Percentiles rank a stretch among this genome's conserved stretches.
Conservation (phyloP, 306 rosid genomes). For the Hippophae gyantsensis region DNA sequence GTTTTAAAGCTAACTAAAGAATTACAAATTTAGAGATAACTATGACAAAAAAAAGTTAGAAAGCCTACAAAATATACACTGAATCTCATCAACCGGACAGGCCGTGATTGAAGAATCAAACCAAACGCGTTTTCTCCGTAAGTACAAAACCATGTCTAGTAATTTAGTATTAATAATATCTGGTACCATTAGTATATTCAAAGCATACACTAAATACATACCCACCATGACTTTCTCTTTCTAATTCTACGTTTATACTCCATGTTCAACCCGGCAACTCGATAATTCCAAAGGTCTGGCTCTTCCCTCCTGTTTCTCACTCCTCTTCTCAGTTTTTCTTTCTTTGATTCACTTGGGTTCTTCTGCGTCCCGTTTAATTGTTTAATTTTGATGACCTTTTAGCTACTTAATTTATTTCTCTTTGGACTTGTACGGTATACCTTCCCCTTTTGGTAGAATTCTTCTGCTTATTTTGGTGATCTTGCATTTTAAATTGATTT, state of each 20-base stretch:
- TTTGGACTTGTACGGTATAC: background rate
- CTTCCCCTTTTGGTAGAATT: conserved; percentile 4
- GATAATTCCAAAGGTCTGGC: conserved; percentile 25
- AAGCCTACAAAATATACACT: background rate
- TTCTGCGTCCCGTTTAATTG: conserved; percentile 14
- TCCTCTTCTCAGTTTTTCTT: background rate
- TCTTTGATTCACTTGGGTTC: conserved; percentile 18
- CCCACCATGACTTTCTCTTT: conserved; percentile 6
- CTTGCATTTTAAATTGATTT: conserved; percentile 2
- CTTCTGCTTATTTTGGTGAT: background rate
- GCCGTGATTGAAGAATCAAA: conserved; percentile 18
- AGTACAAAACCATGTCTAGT: background rate
- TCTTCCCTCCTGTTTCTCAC: background rate
- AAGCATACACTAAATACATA: background rate
- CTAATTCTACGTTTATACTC: background rate
- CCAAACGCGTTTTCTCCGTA: conserved; percentile 26
- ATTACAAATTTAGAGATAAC: too few relatives aligned
- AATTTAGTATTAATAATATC: too few relatives aligned
- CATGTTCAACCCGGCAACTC: conserved; percentile 15
- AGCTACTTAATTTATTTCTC: background rate
- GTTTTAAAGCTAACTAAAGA: too few relatives aligned
- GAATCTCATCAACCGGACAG: background rate
- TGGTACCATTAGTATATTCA: too few relatives aligned
- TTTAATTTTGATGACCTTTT: conserved; percentile 17
- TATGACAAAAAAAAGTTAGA: background rate